phyloP scores from a whole-genome alignment of 768 basidiomycete genomes.

The Rubroboletus pulcherrimus region DNA sequence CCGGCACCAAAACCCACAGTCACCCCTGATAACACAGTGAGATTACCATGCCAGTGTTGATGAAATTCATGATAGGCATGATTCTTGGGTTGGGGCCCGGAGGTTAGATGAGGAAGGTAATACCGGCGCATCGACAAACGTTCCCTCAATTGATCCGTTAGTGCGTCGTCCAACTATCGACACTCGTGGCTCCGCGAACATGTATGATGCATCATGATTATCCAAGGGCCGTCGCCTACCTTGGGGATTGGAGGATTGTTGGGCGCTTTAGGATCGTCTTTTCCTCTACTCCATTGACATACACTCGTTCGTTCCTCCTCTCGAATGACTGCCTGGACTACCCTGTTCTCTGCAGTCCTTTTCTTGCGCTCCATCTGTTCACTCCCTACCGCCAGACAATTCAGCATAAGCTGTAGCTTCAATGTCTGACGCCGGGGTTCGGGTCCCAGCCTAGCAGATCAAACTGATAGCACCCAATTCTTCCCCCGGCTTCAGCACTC shows the following conservation, averaged over 20 bases:
- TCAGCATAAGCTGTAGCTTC: background rate
- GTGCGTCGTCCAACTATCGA: background rate
- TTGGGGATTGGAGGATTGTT: too few species aligned
- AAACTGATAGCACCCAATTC: constrained; percentile 30
- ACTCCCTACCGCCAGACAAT: background rate
- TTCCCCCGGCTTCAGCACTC: constrained; percentile 36
- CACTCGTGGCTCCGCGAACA: too few species aligned
- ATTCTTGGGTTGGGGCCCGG: background rate
- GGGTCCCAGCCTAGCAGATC: constrained; percentile 30
- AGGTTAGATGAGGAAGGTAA: background rate
- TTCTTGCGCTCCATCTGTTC: background rate
- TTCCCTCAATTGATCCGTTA: background rate
- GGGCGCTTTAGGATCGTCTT: background rate
- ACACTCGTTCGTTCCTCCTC: background rate
- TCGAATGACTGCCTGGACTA: background rate
- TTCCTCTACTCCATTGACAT: background rate
- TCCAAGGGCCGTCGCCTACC: too few species aligned
- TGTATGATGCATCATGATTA: too few species aligned
- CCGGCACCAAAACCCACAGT: background rate
- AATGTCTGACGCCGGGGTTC: background rate
- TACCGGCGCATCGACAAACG: background rate
- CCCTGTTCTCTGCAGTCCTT: background rate
- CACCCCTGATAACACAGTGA: background rate
- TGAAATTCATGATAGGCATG: background rate
- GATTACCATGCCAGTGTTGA: background rate